Percentiles rank a stretch among this genome's conserved stretches.
Conservation (phyloP, 169 alveolate genomes). For the Eimeria acervulina region DNA sequence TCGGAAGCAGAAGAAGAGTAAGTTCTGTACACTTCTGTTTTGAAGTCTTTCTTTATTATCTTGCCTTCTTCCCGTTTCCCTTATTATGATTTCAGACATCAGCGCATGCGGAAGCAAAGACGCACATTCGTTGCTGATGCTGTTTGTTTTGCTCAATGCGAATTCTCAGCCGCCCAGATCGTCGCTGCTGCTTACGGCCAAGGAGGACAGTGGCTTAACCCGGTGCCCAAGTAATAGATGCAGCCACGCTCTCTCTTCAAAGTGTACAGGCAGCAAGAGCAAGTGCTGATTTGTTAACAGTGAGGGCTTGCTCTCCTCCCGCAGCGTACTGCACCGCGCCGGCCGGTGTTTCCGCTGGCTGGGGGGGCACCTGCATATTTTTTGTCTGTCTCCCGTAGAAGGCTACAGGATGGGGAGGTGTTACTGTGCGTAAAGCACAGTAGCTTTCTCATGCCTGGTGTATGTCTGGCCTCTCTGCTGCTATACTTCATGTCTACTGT, state of each 20-base stretch:
- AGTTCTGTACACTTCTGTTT: no score
- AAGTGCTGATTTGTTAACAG: no score
- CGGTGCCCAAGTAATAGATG: slow-evolving; percentile 90
- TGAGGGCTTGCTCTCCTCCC: no score
- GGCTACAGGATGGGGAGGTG: no score
- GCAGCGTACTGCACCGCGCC: background rate
- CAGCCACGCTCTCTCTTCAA: background rate
- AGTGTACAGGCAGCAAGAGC: background rate
- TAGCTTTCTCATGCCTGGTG: no score
- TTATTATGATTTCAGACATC: background rate
- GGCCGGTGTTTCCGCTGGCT: no score
- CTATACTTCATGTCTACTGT: no score
- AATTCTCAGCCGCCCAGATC: slow-evolving; percentile 90
- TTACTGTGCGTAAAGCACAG: no score
- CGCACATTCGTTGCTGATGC: background rate
- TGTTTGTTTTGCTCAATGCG: background rate
- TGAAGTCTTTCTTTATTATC: no score
- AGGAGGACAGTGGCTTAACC: slow-evolving; percentile 95
- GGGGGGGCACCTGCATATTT: background rate
- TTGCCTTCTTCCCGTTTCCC: background rate
- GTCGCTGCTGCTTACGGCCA: slow-evolving; percentile 95
- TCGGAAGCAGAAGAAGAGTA: slow-evolving; percentile 92
- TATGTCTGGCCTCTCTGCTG: no score
- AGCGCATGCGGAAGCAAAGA: background rate
- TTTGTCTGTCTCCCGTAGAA: no score